Percentiles rank a stretch among this genome's conserved stretches.
Evolutionary conservation across 257 asterid species (phyloP).

Genomic region (Dorcoceras hygrometricum): DNA sequence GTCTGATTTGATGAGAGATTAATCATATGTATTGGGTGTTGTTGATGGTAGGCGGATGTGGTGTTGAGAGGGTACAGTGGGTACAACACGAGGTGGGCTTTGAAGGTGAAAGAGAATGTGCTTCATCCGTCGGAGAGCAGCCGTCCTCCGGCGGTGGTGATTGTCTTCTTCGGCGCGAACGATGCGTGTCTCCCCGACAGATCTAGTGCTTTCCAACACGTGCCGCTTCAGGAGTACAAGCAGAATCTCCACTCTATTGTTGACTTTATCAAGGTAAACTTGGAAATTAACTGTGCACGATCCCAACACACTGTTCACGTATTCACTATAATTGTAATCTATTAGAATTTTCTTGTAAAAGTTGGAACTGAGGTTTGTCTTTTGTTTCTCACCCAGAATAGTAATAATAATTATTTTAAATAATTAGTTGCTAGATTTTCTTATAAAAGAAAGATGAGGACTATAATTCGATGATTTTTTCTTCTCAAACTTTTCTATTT

Average conservation of each 20-base stretch:
- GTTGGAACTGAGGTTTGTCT: too few species aligned
- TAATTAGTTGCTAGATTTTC: too few species aligned
- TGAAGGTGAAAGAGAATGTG: conserved; percentile 49
- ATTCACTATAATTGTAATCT: too few species aligned
- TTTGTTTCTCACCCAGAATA: too few species aligned
- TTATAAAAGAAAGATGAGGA: too few species aligned
- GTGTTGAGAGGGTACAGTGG: conserved; percentile 89
- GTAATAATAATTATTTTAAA: too few species aligned
- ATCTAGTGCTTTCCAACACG: conserved; percentile 59
- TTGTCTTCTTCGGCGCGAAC: conserved; percentile 94
- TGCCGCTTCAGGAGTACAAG: conserved; percentile 74
- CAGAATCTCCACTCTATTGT: conserved; percentile 61
- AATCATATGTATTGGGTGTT: not conserved
- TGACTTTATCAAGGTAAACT: conserved; percentile 62
- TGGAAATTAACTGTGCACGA: not conserved
- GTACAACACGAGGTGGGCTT: conserved; percentile 84
- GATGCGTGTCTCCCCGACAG: conserved; percentile 77
- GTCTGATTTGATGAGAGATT: not conserved
- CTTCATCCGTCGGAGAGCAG: conserved; percentile 42
- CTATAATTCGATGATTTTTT: too few species aligned
- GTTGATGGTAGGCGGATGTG: conserved; percentile 61
- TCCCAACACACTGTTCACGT: too few species aligned
- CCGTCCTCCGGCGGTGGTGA: conserved; percentile 56
- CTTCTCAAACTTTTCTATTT: too few species aligned
- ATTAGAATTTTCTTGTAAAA: too few species aligned